These are phyloP conservation scores for Colletotrichum musae DNA, from an alignment of 2,329 filamentous ascomycete genomes.

Conservation along the genomic window DNA sequence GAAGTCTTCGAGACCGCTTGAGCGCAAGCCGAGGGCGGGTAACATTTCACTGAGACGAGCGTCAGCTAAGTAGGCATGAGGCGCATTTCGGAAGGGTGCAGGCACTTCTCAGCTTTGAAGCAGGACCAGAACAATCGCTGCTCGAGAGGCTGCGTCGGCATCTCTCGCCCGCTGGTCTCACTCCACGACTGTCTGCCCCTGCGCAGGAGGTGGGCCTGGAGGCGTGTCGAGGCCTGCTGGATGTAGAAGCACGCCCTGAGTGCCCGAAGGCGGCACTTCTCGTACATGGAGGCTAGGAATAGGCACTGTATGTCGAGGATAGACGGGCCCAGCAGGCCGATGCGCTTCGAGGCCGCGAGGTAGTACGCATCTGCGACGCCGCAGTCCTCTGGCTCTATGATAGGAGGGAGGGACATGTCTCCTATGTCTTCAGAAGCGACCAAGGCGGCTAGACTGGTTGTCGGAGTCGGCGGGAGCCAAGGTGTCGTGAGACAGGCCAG, in stretches of 20 bases:
- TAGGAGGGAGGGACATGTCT: neutral
- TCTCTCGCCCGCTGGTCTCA: conserved; percentile 4
- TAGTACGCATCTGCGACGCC: conserved; percentile 43
- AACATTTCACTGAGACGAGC: neutral
- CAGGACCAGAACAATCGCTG: conserved; percentile 45
- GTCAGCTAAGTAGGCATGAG: too few species aligned
- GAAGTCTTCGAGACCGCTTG: conserved; percentile 41
- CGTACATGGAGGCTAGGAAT: conserved; percentile 44
- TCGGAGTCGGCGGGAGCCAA: conserved; percentile 12
- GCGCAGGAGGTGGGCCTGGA: conserved; percentile 28
- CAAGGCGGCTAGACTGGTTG: neutral
- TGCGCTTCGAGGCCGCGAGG: conserved; percentile 43
- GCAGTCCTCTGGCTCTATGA: conserved; percentile 22
- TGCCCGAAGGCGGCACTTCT: conserved; percentile 44
- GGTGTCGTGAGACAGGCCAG: conserved; percentile 20
- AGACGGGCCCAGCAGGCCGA: conserved; percentile 43
- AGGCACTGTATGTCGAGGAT: conserved; percentile 47
- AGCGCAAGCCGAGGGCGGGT: conserved; percentile 7
- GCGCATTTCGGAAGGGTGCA: neutral
- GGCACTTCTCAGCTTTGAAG: conserved; percentile 43
- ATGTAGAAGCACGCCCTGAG: conserved; percentile 44
- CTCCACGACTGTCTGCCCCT: conserved; percentile 21
- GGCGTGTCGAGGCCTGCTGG: conserved; percentile 42
- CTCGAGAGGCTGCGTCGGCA: conserved; percentile 24
- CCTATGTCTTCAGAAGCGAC: neutral